Evolutionary conservation across 1,284 basidiomycete species (phyloP), one percentile per base, ranked within the genome.

Genomic region (Kalmanozyma brasiliensis): DNA sequence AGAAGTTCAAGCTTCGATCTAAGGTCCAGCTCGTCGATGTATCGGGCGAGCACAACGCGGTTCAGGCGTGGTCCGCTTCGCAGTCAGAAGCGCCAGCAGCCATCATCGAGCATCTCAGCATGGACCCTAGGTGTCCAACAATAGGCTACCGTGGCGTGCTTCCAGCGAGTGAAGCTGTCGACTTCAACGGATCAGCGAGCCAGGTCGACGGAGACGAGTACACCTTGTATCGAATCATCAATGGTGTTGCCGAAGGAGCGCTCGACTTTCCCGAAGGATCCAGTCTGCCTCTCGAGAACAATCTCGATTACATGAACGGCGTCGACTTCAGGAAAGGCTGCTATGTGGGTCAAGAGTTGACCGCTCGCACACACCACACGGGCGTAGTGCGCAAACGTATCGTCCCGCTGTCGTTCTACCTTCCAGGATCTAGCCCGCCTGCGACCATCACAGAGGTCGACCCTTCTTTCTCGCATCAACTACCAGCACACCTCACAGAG

Each of bases 291-390:
- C 90, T 97, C 84, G 95, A 98, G 72, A 93, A 90, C 20, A 94
- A 94, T 81, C 84, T 98, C 73, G 95, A 98, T 82, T 85, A 91
- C 48, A 96, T 96, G 90, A 91, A 92, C 58, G 95, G 89, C 78
- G 94, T 98, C 75, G 94, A 98, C 83, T 97, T 97, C 82, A 86
- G 91, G 45, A 98, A 99, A 84, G 96, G 96, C 7, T 99, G 96
- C 82, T 98, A 98, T 79, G 89, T 98, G 2, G 96, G 96, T 3
- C 96, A 99, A 85, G 96, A 98, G 78, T 85, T 98, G 36, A 98
- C 95, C 0, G 94, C 97, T 2, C 88, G 96, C 26, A 98, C 95
- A 20, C 95, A 96, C 82, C 93, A 97, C 81, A 97, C 91, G 1
- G 96, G 96, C 8, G 87, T 91, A 14, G 86, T 97, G 23, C 87